Evolutionary conservation across 768 basidiomycete species (phyloP).

Genomic region (Thelephora aurantiotincta): DNA sequence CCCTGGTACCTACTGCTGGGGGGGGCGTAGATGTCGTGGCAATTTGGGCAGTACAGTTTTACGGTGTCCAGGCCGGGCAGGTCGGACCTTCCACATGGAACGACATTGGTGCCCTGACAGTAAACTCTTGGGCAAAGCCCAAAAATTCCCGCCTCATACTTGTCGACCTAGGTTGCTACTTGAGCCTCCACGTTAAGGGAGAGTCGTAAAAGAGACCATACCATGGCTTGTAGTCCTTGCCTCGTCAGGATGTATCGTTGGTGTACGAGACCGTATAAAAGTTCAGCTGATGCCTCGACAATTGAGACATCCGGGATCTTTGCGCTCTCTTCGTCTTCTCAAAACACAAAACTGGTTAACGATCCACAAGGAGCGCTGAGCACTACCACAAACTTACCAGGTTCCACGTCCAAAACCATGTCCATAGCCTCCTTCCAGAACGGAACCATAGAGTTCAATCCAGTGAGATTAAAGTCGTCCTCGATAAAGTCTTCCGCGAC

Average conservation of each 20-base stretch:
- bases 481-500: conserved; percentile 98
- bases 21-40: conserved; percentile 92
- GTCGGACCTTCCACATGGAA: conserved; percentile 92
- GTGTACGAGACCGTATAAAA: conserved; percentile 95
- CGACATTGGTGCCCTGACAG: conserved; percentile 77
- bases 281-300: conserved; percentile 93
- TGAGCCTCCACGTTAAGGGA: conserved; percentile 6
- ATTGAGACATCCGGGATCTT: conserved; percentile 99
- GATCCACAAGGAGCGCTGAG: conserved; percentile 4
- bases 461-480: conserved; percentile 98
- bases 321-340: conserved; percentile 72
- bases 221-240: conserved; percentile 90
- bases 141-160: conserved; percentile 86
- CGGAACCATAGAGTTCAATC: conserved; percentile 88
- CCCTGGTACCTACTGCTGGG: conserved; percentile 92
- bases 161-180: conserved; percentile 57
- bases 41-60: conserved; percentile 95
- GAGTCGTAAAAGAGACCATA: conserved; percentile 19
- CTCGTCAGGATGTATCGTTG: conserved; percentile 96
- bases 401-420: conserved; percentile 98
- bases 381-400: conserved; percentile 45
- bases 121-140: conserved; percentile 94
- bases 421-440: conserved; percentile 99
- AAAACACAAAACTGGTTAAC: conserved; percentile 2
- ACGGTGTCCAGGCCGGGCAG: conserved; percentile 94